Evolutionary conservation across 129 eudicot species (phyloP).

Genomic region (Flaveria ramosissima): DNA sequence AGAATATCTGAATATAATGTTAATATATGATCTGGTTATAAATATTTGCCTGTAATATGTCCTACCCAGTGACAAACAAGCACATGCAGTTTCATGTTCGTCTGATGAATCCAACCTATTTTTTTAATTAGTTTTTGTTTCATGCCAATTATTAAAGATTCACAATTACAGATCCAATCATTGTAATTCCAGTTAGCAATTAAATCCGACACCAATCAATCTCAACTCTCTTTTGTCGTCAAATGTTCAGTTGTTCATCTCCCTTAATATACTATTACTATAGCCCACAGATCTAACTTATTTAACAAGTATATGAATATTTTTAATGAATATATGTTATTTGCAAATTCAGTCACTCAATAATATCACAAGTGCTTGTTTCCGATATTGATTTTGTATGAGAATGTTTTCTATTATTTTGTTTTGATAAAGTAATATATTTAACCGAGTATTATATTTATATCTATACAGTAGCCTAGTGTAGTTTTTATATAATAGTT

Average conservation of each 20-base stretch:
- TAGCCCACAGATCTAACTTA: slow-evolving; percentile 25
- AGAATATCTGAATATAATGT: too few relatives aligned
- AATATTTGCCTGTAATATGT: background rate
- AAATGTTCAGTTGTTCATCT: slow-evolving; percentile 28
- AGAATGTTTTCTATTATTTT: too few relatives aligned
- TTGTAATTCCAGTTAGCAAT: slow-evolving; percentile 8
- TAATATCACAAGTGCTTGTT: too few relatives aligned
- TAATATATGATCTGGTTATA: slow-evolving; percentile 12
- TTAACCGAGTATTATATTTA: too few relatives aligned
- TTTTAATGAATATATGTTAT: background rate
- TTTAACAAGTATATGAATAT: background rate
- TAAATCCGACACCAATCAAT: slow-evolving; percentile 38
- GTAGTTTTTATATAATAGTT: too few relatives aligned
- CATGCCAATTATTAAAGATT: slow-evolving; percentile 10
- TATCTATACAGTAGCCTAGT: too few relatives aligned
- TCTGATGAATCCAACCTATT: slow-evolving; percentile 29
- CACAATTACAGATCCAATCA: slow-evolving; percentile 22
- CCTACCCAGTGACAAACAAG: slow-evolving; percentile 26
- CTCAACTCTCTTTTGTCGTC: slow-evolving; percentile 29
- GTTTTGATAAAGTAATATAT: too few relatives aligned
- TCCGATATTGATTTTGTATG: too few relatives aligned
- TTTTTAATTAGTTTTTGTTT: background rate
- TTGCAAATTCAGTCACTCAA: too few relatives aligned
- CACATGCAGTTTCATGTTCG: slow-evolving; percentile 39
- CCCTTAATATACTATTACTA: slow-evolving; percentile 5